Evolutionary conservation across 495 filamentous ascomycete species (phyloP).

Genomic region (Cercophora scortea): DNA sequence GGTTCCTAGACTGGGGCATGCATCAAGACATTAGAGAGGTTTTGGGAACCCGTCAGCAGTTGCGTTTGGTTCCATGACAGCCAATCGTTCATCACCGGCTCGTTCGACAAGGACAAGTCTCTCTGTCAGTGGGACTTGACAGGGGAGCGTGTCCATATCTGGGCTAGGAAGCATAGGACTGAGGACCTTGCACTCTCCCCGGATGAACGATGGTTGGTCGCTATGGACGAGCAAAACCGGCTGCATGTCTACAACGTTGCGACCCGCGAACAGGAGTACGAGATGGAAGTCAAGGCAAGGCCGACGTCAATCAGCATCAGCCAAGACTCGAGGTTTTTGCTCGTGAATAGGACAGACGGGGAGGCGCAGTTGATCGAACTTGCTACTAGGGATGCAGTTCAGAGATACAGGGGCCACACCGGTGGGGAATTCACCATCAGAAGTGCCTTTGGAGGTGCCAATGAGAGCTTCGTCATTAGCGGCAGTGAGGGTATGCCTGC

Average conservation of each 20-base stretch:
- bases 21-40: slow-evolving; percentile 55
- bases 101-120: slow-evolving; percentile 58
- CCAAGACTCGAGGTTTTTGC: slow-evolving; percentile 64
- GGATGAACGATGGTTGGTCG: slow-evolving; percentile 70
- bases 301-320: slow-evolving; percentile 76
- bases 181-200: slow-evolving; percentile 76
- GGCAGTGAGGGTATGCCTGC: slow-evolving; percentile 74
- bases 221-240: slow-evolving; percentile 59
- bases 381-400: slow-evolving; percentile 60
- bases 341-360: slow-evolving; percentile 74
- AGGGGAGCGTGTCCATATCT: slow-evolving; percentile 49
- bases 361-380: slow-evolving; percentile 72
- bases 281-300: slow-evolving; percentile 55
- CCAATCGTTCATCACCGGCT: slow-evolving; percentile 70
- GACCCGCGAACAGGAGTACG: slow-evolving; percentile 65
- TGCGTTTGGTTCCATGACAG: slow-evolving; percentile 81
- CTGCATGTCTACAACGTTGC: slow-evolving; percentile 78
- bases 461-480: slow-evolving; percentile 82
- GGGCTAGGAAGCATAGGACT: slow-evolving; percentile 65
- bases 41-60: slow-evolving; percentile 73
- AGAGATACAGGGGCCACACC: slow-evolving; percentile 63
- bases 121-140: slow-evolving; percentile 62
- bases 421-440: slow-evolving; percentile 71
- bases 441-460: slow-evolving; percentile 77
- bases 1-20: slow-evolving; percentile 57